phyloP scores from a whole-genome alignment of 768 basidiomycete species.

The Pleurotus pulmonarius region DNA sequence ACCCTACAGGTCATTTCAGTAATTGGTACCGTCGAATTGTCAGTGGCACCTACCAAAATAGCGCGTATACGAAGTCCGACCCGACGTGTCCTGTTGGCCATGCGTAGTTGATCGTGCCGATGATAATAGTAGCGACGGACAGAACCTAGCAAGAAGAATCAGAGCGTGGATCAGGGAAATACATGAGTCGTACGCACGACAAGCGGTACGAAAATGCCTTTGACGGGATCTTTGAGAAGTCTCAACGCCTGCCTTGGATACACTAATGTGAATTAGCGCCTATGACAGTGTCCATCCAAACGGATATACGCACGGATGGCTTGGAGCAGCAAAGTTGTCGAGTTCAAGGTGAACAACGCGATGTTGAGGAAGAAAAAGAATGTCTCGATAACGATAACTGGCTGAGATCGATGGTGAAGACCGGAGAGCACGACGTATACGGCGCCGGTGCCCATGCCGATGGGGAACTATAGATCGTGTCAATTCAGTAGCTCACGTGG shows the following conservation, averaged over 20 bases:
- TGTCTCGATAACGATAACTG: slow-evolving; percentile 33
- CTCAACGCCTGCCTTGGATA: slow-evolving; percentile 39
- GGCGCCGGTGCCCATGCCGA: slow-evolving; percentile 48
- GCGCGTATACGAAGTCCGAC: slow-evolving; percentile 30
- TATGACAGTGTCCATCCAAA: background rate
- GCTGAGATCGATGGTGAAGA: slow-evolving; percentile 27
- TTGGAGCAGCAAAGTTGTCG: slow-evolving; percentile 36
- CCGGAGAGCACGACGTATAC: slow-evolving; percentile 44
- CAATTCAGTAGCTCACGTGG: too few relatives aligned
- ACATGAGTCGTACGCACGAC: slow-evolving; percentile 12
- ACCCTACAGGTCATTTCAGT: slow-evolving; percentile 24
- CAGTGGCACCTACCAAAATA: slow-evolving; percentile 36
- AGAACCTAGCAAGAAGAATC: slow-evolving; percentile 26
- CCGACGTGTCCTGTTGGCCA: slow-evolving; percentile 32
- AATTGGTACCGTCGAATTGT: background rate
- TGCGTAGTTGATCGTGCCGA: slow-evolving; percentile 43
- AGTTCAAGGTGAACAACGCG: slow-evolving; percentile 39
- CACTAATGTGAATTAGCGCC: slow-evolving; percentile 21
- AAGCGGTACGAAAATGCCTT: slow-evolving; percentile 39
- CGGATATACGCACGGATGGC: slow-evolving; percentile 29
- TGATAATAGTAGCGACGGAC: slow-evolving; percentile 46
- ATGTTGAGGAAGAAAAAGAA: slow-evolving; percentile 46
- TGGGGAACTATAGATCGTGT: slow-evolving; percentile 32
- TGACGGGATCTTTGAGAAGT: slow-evolving; percentile 38
- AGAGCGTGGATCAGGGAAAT: background rate